Percentiles rank a stretch among this genome's conserved stretches.
Conservation (phyloP, 129 eudicot genomes). For the Helianthus annuus region DNA sequence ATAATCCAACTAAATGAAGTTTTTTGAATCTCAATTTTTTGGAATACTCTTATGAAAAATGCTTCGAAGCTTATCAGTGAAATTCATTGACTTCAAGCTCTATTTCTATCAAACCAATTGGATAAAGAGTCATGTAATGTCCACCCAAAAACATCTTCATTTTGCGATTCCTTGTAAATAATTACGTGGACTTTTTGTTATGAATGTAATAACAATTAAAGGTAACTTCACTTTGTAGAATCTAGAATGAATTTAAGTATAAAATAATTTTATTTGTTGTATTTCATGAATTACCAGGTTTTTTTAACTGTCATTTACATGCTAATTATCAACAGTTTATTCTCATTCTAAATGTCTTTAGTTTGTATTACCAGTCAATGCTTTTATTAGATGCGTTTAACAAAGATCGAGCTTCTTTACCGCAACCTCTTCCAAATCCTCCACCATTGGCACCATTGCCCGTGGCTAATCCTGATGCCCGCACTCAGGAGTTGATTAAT, state of each 20-base stretch:
- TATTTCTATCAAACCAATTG: neutral
- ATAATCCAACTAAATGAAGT: neutral
- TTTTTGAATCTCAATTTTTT: neutral
- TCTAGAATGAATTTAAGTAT: neutral
- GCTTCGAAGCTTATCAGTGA: neutral
- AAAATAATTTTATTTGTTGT: constrained; percentile 4
- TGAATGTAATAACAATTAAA: neutral
- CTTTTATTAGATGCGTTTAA: constrained; percentile 92
- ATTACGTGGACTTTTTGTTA: neutral
- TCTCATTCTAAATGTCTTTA: neutral
- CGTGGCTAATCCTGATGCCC: constrained; percentile 77
- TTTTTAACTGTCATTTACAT: constrained; percentile 2
- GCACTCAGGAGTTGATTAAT: constrained; percentile 87
- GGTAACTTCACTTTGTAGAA: neutral
- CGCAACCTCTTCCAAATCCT: constrained; percentile 83
- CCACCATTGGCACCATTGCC: constrained; percentile 74
- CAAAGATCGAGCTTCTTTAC: constrained; percentile 94
- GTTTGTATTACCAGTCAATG: constrained; percentile 58
- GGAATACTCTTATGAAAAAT: neutral
- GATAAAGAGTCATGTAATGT: neutral
- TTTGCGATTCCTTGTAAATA: neutral
- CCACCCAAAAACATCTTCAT: neutral
- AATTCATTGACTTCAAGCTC: neutral
- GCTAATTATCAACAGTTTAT: neutral
- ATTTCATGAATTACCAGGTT: neutral